Conservation (phyloP, 257 asterid genomes). For the Solanum corneliomulleri region DNA sequence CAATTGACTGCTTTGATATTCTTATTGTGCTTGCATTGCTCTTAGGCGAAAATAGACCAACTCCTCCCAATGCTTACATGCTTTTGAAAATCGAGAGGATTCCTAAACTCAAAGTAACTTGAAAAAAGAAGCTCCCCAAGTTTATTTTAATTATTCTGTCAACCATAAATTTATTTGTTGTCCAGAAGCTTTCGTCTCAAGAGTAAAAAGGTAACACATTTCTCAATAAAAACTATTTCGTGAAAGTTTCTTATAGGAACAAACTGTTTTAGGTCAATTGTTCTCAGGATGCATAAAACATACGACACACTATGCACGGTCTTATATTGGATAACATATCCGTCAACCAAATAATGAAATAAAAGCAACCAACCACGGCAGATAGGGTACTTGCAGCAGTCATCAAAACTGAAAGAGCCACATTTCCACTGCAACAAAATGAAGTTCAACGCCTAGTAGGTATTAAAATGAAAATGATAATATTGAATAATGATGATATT, state of each 20-base stretch:
- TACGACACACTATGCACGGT: background rate
- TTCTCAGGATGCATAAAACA: background rate
- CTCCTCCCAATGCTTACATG: background rate
- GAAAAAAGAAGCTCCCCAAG: background rate
- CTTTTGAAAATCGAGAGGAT: background rate
- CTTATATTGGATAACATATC: background rate
- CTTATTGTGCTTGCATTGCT: background rate
- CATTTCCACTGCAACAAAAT: slow-evolving; percentile 59
- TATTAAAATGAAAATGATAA: background rate
- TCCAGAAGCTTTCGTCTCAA: background rate
- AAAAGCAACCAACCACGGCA: slow-evolving; percentile 65
- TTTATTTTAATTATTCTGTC: background rate
- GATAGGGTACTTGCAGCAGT: slow-evolving; percentile 88
- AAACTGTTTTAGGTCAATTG: background rate
- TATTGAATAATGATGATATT: background rate
- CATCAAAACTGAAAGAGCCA: slow-evolving; percentile 94
- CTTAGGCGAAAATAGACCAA: background rate
- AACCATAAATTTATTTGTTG: background rate
- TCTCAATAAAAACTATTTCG: background rate
- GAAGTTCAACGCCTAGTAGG: slow-evolving; percentile 15
- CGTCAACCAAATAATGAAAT: background rate
- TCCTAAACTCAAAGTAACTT: background rate
- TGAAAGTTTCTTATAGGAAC: background rate
- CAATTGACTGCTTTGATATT: background rate
- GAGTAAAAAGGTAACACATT: background rate